Percentiles rank a stretch among this genome's conserved stretches.
Conservation (phyloP, 805 yeast genomes). For the Metahyphopichia silvanorum region DNA sequence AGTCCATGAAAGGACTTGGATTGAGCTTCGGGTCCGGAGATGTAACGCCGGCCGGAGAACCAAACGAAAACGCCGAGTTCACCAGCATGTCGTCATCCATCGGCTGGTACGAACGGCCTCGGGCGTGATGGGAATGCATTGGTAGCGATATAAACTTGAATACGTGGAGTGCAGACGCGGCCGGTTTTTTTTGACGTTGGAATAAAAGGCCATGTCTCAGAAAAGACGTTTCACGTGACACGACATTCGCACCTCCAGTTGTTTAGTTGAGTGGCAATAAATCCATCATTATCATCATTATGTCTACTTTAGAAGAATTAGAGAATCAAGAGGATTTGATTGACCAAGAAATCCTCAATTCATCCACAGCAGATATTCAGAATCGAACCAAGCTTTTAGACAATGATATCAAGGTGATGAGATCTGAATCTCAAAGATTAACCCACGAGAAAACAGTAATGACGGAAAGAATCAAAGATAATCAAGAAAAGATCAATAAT, state of each 20-base stretch:
- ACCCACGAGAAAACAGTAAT: conserved; percentile 90
- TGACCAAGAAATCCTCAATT: conserved; percentile 76
- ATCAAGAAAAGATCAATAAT: conserved; percentile 92
- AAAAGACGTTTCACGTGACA: not conserved
- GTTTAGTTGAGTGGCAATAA: conserved; percentile 1
- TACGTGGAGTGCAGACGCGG: not conserved
- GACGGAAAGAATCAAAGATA: conserved; percentile 91
- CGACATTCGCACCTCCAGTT: not conserved
- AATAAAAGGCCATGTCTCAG: not conserved
- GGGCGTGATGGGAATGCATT: not conserved
- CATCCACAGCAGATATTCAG: conserved; percentile 77
- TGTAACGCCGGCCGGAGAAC: too few species aligned
- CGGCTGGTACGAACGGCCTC: conserved; percentile 1
- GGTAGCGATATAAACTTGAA: not conserved
- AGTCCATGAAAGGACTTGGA: not conserved
- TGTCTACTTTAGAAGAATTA: conserved; percentile 85
- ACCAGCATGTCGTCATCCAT: not conserved
- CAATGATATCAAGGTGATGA: conserved; percentile 92
- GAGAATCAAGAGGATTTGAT: conserved; percentile 61
- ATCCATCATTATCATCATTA: conserved; percentile 15
- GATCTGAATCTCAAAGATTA: conserved; percentile 85
- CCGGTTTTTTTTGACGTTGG: not conserved
- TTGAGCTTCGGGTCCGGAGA: too few species aligned
- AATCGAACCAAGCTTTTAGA: conserved; percentile 86
- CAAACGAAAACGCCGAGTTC: conserved; percentile 1